A percentile compares a stretch with the other conserved stretches of the same genome.
Conservation (phyloP, 345 rosid genomes). For the Euphorbia pulcherrima region DNA sequence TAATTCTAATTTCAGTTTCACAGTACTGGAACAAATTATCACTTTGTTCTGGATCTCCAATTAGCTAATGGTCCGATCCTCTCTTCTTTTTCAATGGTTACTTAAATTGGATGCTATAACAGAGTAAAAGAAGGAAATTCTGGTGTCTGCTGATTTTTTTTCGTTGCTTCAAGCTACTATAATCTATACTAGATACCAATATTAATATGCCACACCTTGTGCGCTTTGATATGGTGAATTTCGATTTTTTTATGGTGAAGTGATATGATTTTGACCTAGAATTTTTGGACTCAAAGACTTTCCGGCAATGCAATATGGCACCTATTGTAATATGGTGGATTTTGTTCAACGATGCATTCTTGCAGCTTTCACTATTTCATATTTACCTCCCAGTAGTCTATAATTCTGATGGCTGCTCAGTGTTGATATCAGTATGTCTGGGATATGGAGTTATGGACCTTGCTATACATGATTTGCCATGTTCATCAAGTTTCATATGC, state of each 20-base stretch:
- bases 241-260: not conserved
- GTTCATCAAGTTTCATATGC: not conserved
- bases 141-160: not conserved
- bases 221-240: not conserved
- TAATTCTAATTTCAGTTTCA: not conserved
- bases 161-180: not conserved
- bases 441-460: not conserved
- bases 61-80: not conserved
- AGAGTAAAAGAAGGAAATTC: not conserved
- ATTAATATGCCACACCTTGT: not conserved
- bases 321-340: not conserved
- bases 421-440: not conserved
- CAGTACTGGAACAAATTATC: not conserved
- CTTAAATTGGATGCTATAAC: not conserved
- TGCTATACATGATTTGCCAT: not conserved
- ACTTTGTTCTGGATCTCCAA: not conserved
- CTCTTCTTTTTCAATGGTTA: not conserved
- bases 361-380: not conserved
- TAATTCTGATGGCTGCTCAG: not conserved
- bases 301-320: not conserved
- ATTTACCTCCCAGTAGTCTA: not conserved
- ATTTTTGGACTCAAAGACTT: not conserved
- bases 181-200: not conserved
- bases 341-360: not conserved
- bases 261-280: not conserved